phyloP scores from a whole-genome alignment of 345 rosid genomes.

The Dovyalis caffra region DNA sequence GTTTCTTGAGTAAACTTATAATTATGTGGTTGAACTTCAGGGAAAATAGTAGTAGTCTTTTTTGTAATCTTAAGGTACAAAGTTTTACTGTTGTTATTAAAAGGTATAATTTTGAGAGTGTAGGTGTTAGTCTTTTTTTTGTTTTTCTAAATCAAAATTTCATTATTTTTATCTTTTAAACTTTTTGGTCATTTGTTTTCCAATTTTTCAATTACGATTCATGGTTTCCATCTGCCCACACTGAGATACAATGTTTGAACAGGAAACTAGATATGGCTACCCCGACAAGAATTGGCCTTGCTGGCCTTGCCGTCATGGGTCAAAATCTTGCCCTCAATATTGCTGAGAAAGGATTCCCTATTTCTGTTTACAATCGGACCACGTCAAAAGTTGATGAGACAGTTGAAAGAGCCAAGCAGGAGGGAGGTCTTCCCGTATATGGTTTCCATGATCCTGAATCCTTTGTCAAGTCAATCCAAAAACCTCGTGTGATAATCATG shows the following conservation, averaged over 20 bases:
- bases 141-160: neutral
- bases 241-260: neutral
- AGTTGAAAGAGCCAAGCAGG: conserved; percentile 18
- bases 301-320: conserved; percentile 24
- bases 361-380: conserved; percentile 20
- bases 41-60: neutral
- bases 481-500: conserved; percentile 21
- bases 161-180: neutral
- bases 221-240: neutral
- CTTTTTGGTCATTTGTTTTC: neutral
- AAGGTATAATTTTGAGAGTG: neutral
- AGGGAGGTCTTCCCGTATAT: conserved; percentile 22
- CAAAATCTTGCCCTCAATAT: conserved; percentile 27
- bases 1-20: neutral
- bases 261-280: conserved; percentile 12
- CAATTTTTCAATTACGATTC: neutral
- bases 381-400: conserved; percentile 22
- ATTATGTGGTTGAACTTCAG: neutral
- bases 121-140: neutral
- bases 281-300: conserved; percentile 9
- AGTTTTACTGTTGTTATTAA: neutral
- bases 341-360: conserved; percentile 23
- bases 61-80: neutral
- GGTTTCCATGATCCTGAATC: conserved; percentile 24
- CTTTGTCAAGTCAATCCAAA: conserved; percentile 20